phyloP scores from a whole-genome alignment of 2,329 filamentous ascomycete species.

The Amesomyces nigricolor region DNA sequence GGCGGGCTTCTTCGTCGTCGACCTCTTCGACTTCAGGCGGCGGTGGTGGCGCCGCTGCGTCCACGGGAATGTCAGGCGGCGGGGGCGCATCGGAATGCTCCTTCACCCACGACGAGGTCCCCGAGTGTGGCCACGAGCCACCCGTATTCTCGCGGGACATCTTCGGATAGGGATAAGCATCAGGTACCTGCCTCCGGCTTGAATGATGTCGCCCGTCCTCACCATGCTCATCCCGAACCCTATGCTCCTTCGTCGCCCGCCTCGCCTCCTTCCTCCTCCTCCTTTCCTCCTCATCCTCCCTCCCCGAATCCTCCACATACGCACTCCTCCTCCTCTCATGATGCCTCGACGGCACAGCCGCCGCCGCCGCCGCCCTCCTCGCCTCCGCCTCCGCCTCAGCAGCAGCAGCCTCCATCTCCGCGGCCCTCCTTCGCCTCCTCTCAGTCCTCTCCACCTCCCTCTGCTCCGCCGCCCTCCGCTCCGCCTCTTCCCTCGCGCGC shows the following conservation, averaged over 20 bases:
- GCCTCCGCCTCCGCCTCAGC: conserved; percentile 44
- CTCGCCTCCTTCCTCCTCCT: conserved; percentile 49
- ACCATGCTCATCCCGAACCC: conserved; percentile 27
- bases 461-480: conserved; percentile 43
- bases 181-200: conserved; percentile 39
- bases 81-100: conserved; percentile 54
- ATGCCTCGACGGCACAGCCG: conserved; percentile 24
- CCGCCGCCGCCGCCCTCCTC: conserved; percentile 34
- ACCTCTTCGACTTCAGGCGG: conserved; percentile 35
- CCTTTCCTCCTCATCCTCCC: conserved; percentile 50
- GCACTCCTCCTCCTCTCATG: conserved; percentile 46
- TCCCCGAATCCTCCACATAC: conserved; percentile 23
- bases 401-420: conserved; percentile 41
- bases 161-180: conserved; percentile 42
- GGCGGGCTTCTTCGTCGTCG: conserved; percentile 46
- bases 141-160: conserved; percentile 34
- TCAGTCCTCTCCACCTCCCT: conserved; percentile 43
- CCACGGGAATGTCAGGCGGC: conserved; percentile 35
- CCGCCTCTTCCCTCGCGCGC: conserved; percentile 44
- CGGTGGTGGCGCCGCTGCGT: conserved; percentile 29
- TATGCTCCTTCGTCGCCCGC: conserved; percentile 39
- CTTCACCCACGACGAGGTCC: conserved; percentile 62
- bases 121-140: conserved; percentile 54
- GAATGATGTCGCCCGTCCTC: conserved; percentile 34
- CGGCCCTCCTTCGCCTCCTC: conserved; percentile 45